These are phyloP conservation scores for Calonectria hongkongensis DNA, from an alignment of 2,329 filamentous ascomycete species.

Conservation along the genomic window DNA sequence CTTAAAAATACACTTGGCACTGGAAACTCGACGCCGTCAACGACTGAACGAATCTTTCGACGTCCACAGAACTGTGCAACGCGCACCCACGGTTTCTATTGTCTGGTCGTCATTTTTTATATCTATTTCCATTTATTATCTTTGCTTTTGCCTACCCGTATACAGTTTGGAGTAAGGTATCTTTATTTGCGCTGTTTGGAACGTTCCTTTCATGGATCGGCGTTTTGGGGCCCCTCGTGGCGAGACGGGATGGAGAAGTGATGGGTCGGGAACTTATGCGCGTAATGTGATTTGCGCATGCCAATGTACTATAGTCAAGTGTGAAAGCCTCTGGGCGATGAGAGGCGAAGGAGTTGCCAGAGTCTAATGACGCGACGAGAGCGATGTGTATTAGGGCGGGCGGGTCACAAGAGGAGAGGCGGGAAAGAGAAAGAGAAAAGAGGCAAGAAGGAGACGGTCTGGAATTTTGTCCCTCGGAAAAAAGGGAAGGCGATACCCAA, in stretches of 20 bases:
- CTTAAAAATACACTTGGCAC: slow-evolving; percentile 39
- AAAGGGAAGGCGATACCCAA: slow-evolving; percentile 56
- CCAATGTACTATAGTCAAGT: slow-evolving; percentile 39
- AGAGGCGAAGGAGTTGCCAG: slow-evolving; percentile 14
- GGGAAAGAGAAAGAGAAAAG: slow-evolving; percentile 28
- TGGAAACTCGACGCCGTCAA: slow-evolving; percentile 39
- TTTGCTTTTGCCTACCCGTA: slow-evolving; percentile 39
- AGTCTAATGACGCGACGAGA: slow-evolving; percentile 38
- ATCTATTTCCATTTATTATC: slow-evolving; percentile 32
- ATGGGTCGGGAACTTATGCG: slow-evolving; percentile 38
- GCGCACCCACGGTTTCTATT: slow-evolving; percentile 17
- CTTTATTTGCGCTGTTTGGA: slow-evolving; percentile 43
- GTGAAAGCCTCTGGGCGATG: slow-evolving; percentile 18
- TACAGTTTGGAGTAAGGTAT: slow-evolving; percentile 52
- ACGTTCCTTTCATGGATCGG: slow-evolving; percentile 47
- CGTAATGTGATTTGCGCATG: slow-evolving; percentile 44
- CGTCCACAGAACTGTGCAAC: slow-evolving; percentile 27
- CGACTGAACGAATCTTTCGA: slow-evolving; percentile 44
- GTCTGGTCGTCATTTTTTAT: neutral
- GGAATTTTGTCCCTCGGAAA: slow-evolving; percentile 46
- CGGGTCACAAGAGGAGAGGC: neutral
- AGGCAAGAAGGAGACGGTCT: slow-evolving; percentile 19
- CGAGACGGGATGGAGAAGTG: slow-evolving; percentile 36
- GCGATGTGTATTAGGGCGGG: slow-evolving; percentile 12
- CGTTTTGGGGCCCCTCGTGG: slow-evolving; percentile 46